Evolutionary conservation across 768 basidiomycete species (phyloP), one percentile per base, ranked within the genome.

Genomic region (Chalciporus piperatus): DNA sequence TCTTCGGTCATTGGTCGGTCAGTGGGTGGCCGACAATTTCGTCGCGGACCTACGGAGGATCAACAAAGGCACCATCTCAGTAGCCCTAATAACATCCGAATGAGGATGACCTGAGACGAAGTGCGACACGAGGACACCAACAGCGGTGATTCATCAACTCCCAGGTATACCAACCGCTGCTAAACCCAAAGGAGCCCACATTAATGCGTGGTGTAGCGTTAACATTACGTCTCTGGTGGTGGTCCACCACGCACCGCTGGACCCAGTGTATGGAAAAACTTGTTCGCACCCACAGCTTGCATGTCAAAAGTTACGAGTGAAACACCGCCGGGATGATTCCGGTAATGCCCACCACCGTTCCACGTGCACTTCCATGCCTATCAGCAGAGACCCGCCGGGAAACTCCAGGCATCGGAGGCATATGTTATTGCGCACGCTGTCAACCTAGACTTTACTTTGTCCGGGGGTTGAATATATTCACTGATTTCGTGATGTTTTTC

Each of bases 391-490:
- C 20, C 41, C 22, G 41, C 45, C 50, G 55, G 53, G 41, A 53
- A 56, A 53, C 17, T 56, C 51, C 56, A 57, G 50, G 38, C 45
- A 19, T 51, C 57, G 56, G 54, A 45, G 27, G 46, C 28, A 44
- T 32, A 28, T 33, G 45, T 20, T 50, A 43, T 32, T 55, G 45
- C 54, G 52, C 55, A 64, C 65, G 60, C 60, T 69, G 63, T 67
- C 55, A 64, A 45, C 58, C 11, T 37, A 13, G 32, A 41, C 19
- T 12, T 51, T n/a, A n/a, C n/a, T 56, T 55, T 45, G 48, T 44
- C 50, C 32, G 40, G 41, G 41, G 40, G 38, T 42, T 48, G 51
- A 45, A 49, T 44, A 57, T 52, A 52, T 52, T 14, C 33, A 33
- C 33, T 4, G 14, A 33, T 33, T 3, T 33, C 14, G 33, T 33